phyloP scores from a whole-genome alignment of 768 basidiomycete genomes.

The Pulveroboletus sp. region DNA sequence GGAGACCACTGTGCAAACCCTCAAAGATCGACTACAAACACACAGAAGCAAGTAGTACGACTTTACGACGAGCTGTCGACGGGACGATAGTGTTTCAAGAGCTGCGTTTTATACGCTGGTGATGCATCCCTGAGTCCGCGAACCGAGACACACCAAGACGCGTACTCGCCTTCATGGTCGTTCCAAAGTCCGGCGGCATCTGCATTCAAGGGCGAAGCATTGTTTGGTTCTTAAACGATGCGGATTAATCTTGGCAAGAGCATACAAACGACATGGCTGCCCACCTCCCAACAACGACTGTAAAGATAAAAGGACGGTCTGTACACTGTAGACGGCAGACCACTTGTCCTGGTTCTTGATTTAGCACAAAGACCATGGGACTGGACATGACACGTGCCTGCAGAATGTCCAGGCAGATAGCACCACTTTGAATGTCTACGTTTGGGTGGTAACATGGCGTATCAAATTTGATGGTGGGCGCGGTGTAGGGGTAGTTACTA shows the following conservation, averaged over 20 bases:
- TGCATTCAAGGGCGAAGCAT: constrained; percentile 83
- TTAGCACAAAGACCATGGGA: constrained; percentile 1
- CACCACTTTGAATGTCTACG: constrained; percentile 71
- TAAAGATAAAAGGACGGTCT: constrained; percentile 81
- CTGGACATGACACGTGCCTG: constrained; percentile 45
- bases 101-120: constrained; percentile 65
- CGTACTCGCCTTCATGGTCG: constrained; percentile 52
- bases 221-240: constrained; percentile 71
- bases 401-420: constrained; percentile 84
- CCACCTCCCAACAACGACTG: constrained; percentile 85
- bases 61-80: constrained; percentile 35
- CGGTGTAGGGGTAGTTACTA: constrained; percentile 80
- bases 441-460: constrained; percentile 91
- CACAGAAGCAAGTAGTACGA: constrained; percentile 2
- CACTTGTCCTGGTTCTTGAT: constrained; percentile 66
- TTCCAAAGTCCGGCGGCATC: constrained; percentile 84
- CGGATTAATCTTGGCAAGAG: background rate
- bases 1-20: background rate
- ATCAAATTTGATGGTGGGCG: constrained; percentile 83
- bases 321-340: constrained; percentile 91
- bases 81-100: constrained; percentile 70
- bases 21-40: background rate
- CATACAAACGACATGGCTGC: constrained; percentile 18
- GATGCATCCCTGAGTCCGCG: background rate
- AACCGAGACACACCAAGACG: background rate